phyloP scores from a whole-genome alignment of 2,329 filamentous ascomycete genomes.

The Elsinoe arachidis region DNA sequence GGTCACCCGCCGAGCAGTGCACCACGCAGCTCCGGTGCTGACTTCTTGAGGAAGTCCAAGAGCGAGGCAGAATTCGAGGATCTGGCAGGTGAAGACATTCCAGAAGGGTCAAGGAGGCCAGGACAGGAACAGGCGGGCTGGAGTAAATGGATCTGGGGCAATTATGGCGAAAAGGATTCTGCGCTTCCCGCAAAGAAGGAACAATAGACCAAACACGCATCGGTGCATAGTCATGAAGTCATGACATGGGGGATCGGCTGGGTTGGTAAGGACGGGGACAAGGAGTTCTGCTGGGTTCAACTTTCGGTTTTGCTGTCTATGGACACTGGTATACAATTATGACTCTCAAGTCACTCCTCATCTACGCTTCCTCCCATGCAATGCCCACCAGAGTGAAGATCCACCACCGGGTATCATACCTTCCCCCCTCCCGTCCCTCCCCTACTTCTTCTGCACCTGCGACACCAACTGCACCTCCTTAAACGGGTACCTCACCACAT shows the following conservation, averaged over 20 bases:
- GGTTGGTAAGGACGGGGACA: neutral
- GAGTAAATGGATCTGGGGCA: constrained; percentile 31
- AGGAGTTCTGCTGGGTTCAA: constrained; percentile 5
- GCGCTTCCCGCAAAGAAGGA: constrained; percentile 26
- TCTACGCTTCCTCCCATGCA: neutral
- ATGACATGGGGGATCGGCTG: constrained; percentile 1
- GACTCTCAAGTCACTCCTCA: neutral
- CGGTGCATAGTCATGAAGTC: constrained; percentile 8
- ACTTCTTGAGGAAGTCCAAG: constrained; percentile 64
- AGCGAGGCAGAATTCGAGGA: constrained; percentile 80
- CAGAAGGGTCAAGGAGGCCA: constrained; percentile 21
- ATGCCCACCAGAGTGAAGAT: neutral
- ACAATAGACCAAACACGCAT: constrained; percentile 11
- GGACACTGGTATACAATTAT: neutral
- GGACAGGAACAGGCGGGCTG: constrained; percentile 23
- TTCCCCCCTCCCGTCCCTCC: neutral
- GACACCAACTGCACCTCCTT: constrained; percentile 37
- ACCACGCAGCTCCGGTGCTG: constrained; percentile 26
- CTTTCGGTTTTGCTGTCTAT: neutral
- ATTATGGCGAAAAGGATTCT: constrained; percentile 30
- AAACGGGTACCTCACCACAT: constrained; percentile 58
- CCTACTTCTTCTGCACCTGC: neutral
- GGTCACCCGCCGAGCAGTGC: constrained; percentile 17
- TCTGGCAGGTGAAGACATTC: constrained; percentile 29
- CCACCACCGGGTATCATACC: neutral